A percentile compares a stretch with the other conserved stretches of the same genome.
Conservation (phyloP, 352 stramenopile species). For the Globisporangium cederbergense region DNA sequence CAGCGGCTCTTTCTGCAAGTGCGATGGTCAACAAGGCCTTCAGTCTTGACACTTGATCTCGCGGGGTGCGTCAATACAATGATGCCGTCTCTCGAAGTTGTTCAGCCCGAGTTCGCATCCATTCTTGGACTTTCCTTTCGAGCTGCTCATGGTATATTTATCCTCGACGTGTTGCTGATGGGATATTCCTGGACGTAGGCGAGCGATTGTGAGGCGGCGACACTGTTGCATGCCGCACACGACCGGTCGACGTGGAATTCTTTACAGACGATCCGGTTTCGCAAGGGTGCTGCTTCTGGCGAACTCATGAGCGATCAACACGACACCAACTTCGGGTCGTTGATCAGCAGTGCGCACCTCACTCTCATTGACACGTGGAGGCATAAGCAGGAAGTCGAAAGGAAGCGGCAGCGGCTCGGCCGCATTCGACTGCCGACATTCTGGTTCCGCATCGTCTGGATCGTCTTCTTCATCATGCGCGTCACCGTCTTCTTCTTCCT, state of each 20-base stretch:
- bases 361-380: slow-evolving; percentile 2
- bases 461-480: slow-evolving; percentile 10
- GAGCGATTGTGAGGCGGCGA: not conserved
- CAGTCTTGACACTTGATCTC: not conserved
- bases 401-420: slow-evolving; percentile 2
- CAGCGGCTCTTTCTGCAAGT: too few relatives aligned
- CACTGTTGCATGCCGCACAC: not conserved
- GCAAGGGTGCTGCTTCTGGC: not conserved
- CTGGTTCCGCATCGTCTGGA: slow-evolving; percentile 9
- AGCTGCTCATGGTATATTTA: not conserved
- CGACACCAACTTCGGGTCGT: not conserved
- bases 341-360: not conserved
- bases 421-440: slow-evolving; percentile 2
- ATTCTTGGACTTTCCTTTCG: not conserved
- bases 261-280: not conserved
- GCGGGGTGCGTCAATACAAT: not conserved
- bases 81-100: too few relatives aligned
- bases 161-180: not conserved
- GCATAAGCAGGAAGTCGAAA: not conserved
- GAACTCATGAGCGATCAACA: not conserved
- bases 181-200: not conserved
- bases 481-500: slow-evolving; percentile 11
- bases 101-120: not conserved
- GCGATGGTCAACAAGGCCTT: not conserved
- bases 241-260: not conserved